Base-by-base conservation (phyloP, 345 rosid genomes). In the Moringa oleifera region DNA sequence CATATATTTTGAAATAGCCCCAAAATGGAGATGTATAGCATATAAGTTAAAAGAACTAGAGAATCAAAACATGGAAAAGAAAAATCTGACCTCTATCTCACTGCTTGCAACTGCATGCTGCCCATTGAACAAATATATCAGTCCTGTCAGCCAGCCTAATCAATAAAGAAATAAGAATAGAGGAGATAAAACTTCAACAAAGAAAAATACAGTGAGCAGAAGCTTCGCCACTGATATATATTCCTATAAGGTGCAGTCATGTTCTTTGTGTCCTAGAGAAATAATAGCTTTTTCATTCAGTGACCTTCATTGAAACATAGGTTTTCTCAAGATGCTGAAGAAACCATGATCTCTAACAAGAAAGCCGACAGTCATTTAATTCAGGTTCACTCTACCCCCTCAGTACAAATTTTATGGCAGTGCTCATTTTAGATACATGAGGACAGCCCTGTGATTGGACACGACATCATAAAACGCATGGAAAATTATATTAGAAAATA, bases 31-130 rank as follows among this genome's bases (percentile, higher is more conserved):
- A 16, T 41, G 12, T 15, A 41, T 15, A 7, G 6, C 13, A 16
- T 11, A 41, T 41, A 9, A 7, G n/a, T 9, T 4, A 7, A 41
- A 41, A 19, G 4, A 20, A 51, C 20, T 18, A n/a, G n/a, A n/a
- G 22, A 3, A 51, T 18, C n/a, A 51, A 51, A 18, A 18, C 2
- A 51, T 0, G 45, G 52, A 67, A 15, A 58, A 58, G 11, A 33
- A 61, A 78, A 66, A 70, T 69, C 95, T 87, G 69, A 90, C 98
- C 98, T 88, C 89, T 47, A 86, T 74, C 59, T 83, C 74, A 62
- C 80, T 73, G 24, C 88, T 65, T 59, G 88, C 68, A 66, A 66
- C 85, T 75, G 75, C 76, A 77, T 71, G 80, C 97, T 88, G 97
- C 85, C 76, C 89, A 93, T 83, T 76, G 80, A 86, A 84, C 68